A percentile compares a stretch with the other conserved stretches of the same genome.
Evolutionary conservation across 2,329 filamentous ascomycete species (phyloP).

Genomic region (Hypoxylon sp.): DNA sequence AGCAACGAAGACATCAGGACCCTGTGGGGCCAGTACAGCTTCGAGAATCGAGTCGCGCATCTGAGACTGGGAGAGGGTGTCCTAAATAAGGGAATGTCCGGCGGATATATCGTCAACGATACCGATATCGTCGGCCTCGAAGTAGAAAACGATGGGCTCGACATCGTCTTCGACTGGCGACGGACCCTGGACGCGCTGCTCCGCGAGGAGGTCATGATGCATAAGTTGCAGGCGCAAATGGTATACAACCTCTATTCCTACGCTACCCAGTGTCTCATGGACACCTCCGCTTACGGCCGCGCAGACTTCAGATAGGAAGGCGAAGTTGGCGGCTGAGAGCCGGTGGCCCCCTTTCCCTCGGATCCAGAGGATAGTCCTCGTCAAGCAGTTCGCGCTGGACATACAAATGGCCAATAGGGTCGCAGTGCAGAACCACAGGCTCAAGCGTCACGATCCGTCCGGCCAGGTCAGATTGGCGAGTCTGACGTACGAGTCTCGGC

Average conservation of each 20-base stretch:
- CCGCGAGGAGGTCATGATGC: constrained; percentile 42
- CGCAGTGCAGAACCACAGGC: constrained; percentile 31
- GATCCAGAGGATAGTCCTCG: constrained; percentile 29
- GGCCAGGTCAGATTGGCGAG: constrained; percentile 24
- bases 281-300: constrained; percentile 22
- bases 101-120: constrained; percentile 38
- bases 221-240: constrained; percentile 34
- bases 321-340: constrained; percentile 18
- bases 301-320: constrained; percentile 27
- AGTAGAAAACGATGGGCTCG: constrained; percentile 30
- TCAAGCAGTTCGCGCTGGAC: constrained; percentile 38
- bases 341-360: constrained; percentile 35
- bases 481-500: constrained; percentile 33
- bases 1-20: constrained; percentile 24
- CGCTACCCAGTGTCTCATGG: constrained; percentile 12
- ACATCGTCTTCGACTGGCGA: constrained; percentile 34
- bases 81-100: constrained; percentile 35
- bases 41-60: constrained; percentile 39
- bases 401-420: constrained; percentile 39
- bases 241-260: constrained; percentile 30
- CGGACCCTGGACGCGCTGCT: constrained; percentile 33
- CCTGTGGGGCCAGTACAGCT: constrained; percentile 35
- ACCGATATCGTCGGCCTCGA: constrained; percentile 34
- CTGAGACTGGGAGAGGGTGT: constrained; percentile 36
- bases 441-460: constrained; percentile 29